Evolutionary conservation across 2,329 filamentous ascomycete species (phyloP), one percentile per base, ranked within the genome.

Genomic region (Sporothrix pallida): DNA sequence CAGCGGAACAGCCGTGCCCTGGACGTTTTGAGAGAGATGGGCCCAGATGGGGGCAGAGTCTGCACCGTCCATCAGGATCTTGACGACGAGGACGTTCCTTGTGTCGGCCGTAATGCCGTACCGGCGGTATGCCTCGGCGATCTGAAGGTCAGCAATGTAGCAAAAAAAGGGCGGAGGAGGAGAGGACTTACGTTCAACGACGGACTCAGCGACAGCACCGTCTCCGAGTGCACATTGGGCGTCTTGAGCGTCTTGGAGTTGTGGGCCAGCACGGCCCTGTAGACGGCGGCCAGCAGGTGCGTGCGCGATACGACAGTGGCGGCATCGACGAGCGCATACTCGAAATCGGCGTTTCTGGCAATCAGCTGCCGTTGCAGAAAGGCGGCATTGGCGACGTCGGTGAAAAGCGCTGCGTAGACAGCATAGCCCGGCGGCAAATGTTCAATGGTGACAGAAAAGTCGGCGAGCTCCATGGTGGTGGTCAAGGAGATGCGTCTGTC

Each of bases 261-360:
- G 74, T 89, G 86, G 77, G 90, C 87, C 74, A 90, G 91, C 76
- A 94, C 84, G n/a, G 94, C 92, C 79, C 91, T 89, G 83, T 93
- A 95, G 42, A 91, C 87, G 31, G 93, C 93, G 0, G 93, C 89
- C 31, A 96, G 86, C 62, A 94, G 84, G 77, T 97, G 94, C 6
- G 86, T 83, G 46, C 90, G 87, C 0, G 93, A 94, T 31, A 94
- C 81, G 73, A 97, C 91, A 81, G 93, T 89, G 63, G 89, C 90
- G 23, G 94, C 94, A 83, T 99, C 95, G 65, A 99, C 88, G 77
- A 99, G 92, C 48, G 95, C 94, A 85, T 98, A 98, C 82, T 98
- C 94, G 78, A 95, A 98, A 9, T 91, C 91, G 12, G 89, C 80
- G 80, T 98, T 97, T 71, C 93, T 92, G 6, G 89, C 87, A n/a